Conservation (phyloP, 768 basidiomycete genomes). For the Mycena filopes region DNA sequence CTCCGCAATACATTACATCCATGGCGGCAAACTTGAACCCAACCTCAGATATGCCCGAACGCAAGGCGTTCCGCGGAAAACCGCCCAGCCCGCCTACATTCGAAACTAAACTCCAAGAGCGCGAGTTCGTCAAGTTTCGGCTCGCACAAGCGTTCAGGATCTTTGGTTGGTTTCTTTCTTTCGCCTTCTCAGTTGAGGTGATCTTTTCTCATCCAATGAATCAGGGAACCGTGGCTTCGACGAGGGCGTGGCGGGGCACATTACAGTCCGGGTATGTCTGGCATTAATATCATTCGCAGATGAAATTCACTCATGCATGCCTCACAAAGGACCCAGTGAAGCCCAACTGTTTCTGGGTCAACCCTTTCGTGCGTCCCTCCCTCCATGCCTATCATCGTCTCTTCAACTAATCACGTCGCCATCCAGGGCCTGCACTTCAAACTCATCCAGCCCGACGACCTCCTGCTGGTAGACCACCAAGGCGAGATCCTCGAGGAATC, state of each 20-base stretch:
- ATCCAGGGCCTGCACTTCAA: conserved; percentile 58
- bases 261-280: conserved; percentile 52
- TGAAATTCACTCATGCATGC: too few species aligned
- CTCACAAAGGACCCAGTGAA: conserved; percentile 45
- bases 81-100: conserved; percentile 47
- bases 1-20: too few species aligned
- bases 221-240: conserved; percentile 53
- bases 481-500: conserved; percentile 40
- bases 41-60: neutral
- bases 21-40: too few species aligned
- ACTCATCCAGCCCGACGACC: conserved; percentile 54
- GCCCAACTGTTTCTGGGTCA: conserved; percentile 59
- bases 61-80: conserved; percentile 7
- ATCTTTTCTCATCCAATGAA: neutral
- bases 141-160: conserved; percentile 59
- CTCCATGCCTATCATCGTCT: neutral
- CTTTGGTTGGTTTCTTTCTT: conserved; percentile 45
- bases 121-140: conserved; percentile 55
- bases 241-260: conserved; percentile 62
- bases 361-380: conserved; percentile 52
- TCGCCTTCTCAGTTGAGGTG: neutral
- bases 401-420: neutral
- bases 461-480: conserved; percentile 57
- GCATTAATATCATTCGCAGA: too few species aligned
- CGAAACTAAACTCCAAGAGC: conserved; percentile 46